These are phyloP conservation scores for Cryphonectria nitschkei DNA, from an alignment of 2,329 filamentous ascomycete species.

Conservation along the genomic window DNA sequence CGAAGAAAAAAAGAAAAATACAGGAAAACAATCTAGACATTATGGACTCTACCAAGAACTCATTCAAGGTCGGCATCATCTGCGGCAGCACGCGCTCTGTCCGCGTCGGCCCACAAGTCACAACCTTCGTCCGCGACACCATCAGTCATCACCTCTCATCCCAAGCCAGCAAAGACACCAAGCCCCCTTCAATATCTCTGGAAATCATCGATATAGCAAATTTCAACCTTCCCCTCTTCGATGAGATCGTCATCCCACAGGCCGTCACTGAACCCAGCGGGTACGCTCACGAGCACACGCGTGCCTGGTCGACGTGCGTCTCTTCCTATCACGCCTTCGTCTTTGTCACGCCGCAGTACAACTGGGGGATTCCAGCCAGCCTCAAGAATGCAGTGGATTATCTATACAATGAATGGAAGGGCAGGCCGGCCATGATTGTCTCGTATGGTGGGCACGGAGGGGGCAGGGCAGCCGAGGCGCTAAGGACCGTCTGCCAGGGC, in stretches of 20 bases:
- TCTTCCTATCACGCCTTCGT: slow-evolving; percentile 39
- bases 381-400: slow-evolving; percentile 59
- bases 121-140: slow-evolving; percentile 30
- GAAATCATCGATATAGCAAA: slow-evolving; percentile 37
- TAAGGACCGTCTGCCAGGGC: slow-evolving; percentile 34
- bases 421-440: slow-evolving; percentile 51
- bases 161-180: neutral
- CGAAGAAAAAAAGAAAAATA: neutral
- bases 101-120: slow-evolving; percentile 33
- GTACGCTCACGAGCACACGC: slow-evolving; percentile 41
- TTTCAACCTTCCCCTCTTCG: slow-evolving; percentile 41
- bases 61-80: slow-evolving; percentile 34
- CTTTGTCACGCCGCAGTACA: slow-evolving; percentile 45
- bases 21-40: neutral
- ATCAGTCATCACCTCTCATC: slow-evolving; percentile 28
- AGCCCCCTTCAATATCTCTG: slow-evolving; percentile 1
- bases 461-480: slow-evolving; percentile 32
- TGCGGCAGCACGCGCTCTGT: slow-evolving; percentile 34
- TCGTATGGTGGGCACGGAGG: slow-evolving; percentile 50
- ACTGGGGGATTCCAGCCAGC: slow-evolving; percentile 50
- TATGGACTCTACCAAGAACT: slow-evolving; percentile 7
- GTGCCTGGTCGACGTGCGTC: slow-evolving; percentile 40
- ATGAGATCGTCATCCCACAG: slow-evolving; percentile 41
- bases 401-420: slow-evolving; percentile 53
- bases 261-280: slow-evolving; percentile 34